Evolutionary conservation across 148 eudicot genomes (phyloP).

Genomic region (Rhododendron griersonianum): DNA sequence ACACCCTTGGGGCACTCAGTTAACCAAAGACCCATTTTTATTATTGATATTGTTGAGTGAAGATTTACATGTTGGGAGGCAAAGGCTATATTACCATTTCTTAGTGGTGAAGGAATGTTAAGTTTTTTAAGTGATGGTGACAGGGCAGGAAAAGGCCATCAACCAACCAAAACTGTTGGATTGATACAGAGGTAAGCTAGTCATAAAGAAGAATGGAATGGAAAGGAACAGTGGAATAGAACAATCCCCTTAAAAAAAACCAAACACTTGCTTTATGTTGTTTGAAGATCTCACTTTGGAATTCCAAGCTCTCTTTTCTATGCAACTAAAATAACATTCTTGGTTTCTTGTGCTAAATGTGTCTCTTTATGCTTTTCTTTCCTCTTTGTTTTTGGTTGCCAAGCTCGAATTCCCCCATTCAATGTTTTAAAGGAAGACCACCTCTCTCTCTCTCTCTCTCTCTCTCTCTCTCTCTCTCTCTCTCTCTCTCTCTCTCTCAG

Average conservation of each 20-base stretch:
- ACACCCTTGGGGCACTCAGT: background rate
- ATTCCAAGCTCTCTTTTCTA: slow-evolving; percentile 80
- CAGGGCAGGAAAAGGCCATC: slow-evolving; percentile 22
- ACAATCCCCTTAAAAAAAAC: slow-evolving; percentile 35
- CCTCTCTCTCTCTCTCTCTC: background rate
- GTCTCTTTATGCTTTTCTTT: slow-evolving; percentile 52
- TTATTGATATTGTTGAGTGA: background rate
- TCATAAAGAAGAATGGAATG: slow-evolving; percentile 35
- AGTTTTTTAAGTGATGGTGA: slow-evolving; percentile 15
- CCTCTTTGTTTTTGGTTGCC: slow-evolving; percentile 26
- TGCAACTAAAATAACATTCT: slow-evolving; percentile 46
- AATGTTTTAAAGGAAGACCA: slow-evolving; percentile 17
- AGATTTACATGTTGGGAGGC: background rate
- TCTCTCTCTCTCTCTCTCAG: slow-evolving; percentile 10
- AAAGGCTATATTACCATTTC: slow-evolving; percentile 22
- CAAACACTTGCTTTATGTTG: slow-evolving; percentile 63
- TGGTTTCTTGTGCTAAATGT: slow-evolving; percentile 59
- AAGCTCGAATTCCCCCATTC: slow-evolving; percentile 22
- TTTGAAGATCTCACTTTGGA: slow-evolving; percentile 62
- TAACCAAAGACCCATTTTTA: background rate
- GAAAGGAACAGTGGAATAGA: slow-evolving; percentile 33
- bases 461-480: background rate
- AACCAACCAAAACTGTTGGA: slow-evolving; percentile 21
- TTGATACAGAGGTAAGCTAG: slow-evolving; percentile 17
- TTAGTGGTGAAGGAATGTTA: slow-evolving; percentile 48